Percentiles rank a stretch among this genome's conserved stretches.
phyloP scores from a whole-genome alignment of 176 grass and related monocot species.

The Aegilops bicornis region DNA sequence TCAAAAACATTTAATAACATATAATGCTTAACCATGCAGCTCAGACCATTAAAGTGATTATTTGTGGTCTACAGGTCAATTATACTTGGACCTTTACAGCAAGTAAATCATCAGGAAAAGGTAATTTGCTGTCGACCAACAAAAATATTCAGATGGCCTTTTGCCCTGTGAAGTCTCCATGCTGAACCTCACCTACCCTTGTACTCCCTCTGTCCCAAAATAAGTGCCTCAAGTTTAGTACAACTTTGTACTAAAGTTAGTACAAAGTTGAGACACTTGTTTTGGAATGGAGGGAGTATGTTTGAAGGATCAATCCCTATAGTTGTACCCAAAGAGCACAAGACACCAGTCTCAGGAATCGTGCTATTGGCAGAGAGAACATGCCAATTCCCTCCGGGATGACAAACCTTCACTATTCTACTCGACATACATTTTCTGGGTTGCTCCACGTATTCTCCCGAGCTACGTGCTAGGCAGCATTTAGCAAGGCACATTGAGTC shows the following conservation, averaged over 20 bases:
- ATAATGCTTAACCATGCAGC: neutral
- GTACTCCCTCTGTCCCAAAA: neutral
- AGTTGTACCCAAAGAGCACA: neutral
- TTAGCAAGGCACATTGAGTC: neutral
- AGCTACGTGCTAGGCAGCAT: neutral
- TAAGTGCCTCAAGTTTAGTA: no score
- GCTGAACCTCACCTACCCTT: neutral
- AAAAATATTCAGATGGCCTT: neutral
- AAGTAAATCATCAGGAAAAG: neutral
- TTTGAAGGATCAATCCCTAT: neutral
- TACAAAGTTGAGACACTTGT: no score
- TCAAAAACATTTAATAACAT: neutral
- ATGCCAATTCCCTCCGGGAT: no score
- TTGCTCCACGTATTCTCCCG: neutral
- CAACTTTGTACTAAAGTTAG: no score
- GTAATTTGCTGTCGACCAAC: neutral
- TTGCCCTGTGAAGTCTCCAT: neutral
- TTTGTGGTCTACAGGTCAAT: neutral
- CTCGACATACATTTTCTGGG: neutral
- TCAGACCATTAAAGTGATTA: neutral
- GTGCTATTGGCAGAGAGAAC: neutral
- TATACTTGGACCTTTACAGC: neutral
- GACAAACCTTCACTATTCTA: neutral
- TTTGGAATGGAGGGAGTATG: no score
- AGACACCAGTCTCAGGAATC: neutral